These are phyloP conservation scores for Fusarium devonianum DNA, from an alignment of 2,329 filamentous ascomycete species.

Conservation along the genomic window DNA sequence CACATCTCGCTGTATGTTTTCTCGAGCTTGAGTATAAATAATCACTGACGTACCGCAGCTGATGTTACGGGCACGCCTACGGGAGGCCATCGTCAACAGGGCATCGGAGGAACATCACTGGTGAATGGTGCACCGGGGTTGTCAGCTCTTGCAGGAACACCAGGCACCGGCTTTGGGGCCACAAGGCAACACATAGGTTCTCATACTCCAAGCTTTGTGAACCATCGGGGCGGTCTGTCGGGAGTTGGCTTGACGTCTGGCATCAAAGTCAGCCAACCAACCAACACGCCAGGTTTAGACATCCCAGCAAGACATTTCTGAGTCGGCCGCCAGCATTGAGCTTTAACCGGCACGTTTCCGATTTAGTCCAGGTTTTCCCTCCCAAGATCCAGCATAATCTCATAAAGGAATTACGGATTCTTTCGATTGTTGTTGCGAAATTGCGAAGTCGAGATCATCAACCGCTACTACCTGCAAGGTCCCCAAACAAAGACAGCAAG, in stretches of 20 bases:
- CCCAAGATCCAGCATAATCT: no score
- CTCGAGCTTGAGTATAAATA: no score
- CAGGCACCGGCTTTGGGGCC: constrained; percentile 12
- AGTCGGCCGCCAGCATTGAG: not conserved
- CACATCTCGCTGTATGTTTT: constrained; percentile 21
- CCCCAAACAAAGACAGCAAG: no score
- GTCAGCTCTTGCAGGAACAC: constrained; percentile 10
- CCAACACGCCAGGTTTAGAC: constrained; percentile 26
- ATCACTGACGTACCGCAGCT: constrained; percentile 22
- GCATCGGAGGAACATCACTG: constrained; percentile 11
- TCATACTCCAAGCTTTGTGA: constrained; percentile 29
- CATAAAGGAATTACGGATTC: no score
- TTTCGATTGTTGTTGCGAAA: no score
- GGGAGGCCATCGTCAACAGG: constrained; percentile 17
- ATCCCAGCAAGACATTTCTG: constrained; percentile 19
- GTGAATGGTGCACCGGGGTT: constrained; percentile 9
- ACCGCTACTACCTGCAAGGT: no score
- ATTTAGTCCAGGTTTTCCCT: no score
- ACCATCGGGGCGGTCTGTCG: constrained; percentile 30
- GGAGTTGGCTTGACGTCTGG: constrained; percentile 44
- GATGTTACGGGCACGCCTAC: constrained; percentile 11
- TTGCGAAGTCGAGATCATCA: no score
- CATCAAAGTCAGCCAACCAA: constrained; percentile 42
- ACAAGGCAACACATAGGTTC: constrained; percentile 9
- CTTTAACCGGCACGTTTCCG: no score